A percentile compares a stretch with the other conserved stretches of the same genome.
Evolutionary conservation across 768 basidiomycete species (phyloP).

Genomic region (Chlorophyllum brunneum): DNA sequence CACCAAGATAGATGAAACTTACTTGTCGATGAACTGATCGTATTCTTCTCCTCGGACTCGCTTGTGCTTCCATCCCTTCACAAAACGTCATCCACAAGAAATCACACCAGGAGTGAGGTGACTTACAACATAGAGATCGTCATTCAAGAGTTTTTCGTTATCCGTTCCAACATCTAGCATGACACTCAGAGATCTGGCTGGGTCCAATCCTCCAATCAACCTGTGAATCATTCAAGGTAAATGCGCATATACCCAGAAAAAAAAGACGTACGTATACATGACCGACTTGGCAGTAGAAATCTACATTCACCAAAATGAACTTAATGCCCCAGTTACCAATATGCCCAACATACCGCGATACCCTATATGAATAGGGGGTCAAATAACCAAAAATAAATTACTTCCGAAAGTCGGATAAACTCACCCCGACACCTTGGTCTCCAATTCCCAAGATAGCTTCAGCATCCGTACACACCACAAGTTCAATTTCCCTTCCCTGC

Average conservation of each 20-base stretch:
- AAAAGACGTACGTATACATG: slow-evolving; percentile 56
- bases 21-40: slow-evolving; percentile 77
- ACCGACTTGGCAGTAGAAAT: slow-evolving; percentile 77
- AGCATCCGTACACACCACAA: slow-evolving; percentile 81
- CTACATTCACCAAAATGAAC: slow-evolving; percentile 28
- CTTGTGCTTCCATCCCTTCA: slow-evolving; percentile 66
- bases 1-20: slow-evolving; percentile 10
- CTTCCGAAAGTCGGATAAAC: slow-evolving; percentile 6
- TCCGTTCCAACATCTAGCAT: slow-evolving; percentile 77
- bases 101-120: neutral
- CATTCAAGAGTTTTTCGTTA: slow-evolving; percentile 58
- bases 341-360: slow-evolving; percentile 57
- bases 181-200: slow-evolving; percentile 52
- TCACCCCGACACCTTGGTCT: slow-evolving; percentile 64
- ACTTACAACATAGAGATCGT: slow-evolving; percentile 64
- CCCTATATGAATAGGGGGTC: slow-evolving; percentile 27
- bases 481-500: slow-evolving; percentile 57
- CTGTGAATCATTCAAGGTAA: slow-evolving; percentile 24
- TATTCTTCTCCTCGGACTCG: slow-evolving; percentile 74
- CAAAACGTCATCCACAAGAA: neutral
- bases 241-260: neutral
- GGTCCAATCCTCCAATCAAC: slow-evolving; percentile 64
- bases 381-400: neutral
- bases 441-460: slow-evolving; percentile 80
- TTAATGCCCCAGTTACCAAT: no score